Base-by-base conservation (phyloP, 306 rosid species). In the Fragaria iinumae region DNA sequence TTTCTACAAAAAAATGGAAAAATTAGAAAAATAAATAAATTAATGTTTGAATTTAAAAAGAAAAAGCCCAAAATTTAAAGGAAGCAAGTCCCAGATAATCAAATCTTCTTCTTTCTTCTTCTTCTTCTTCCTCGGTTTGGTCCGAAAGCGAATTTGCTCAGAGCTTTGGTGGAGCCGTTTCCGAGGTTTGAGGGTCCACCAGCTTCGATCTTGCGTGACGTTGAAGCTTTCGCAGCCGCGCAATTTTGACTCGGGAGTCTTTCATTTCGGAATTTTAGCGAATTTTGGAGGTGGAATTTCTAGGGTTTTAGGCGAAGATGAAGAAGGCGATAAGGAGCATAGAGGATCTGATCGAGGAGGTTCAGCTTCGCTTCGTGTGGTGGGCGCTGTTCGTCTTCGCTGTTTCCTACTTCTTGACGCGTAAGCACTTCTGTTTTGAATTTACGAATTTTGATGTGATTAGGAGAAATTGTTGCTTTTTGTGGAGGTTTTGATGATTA, bases 321-420 rank as follows among this genome's bases (percentile, higher is more conserved):
- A 88, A 88, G 94, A 88, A 87, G 86, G 74, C 84, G 47, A 88
- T 88, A 83, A 89, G 83, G 84, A 89, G 90, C 72, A 32, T 96
- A 1, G 78, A 82, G 76, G 98, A 91, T 91, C 89, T 96, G 86
- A 88, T 96, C 74, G 88, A 92, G 34, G 98, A 96, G 79, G 84
- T 85, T 77, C 88, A 92, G 81, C 83, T 91, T 50, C 97, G 99
- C 65, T 71, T 90, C 68, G 89, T 91, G 23, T 96, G 98, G 97
- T 96, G 99, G 99, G 87, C 90, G 41, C 83, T 96, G 72, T 92
- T 87, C 82, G 82, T 91, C 71, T 92, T 96, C 81, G 86, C 81
- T 71, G 85, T 92, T 81, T 82, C 99, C 7, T 91, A 91, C 84
- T 88, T 96, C 78, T 75, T 96, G 25, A 81, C 97, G 18, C 87